These are phyloP conservation scores for Ilex aquifolium DNA, from an alignment of 257 asterid genomes.

Conservation along the genomic window DNA sequence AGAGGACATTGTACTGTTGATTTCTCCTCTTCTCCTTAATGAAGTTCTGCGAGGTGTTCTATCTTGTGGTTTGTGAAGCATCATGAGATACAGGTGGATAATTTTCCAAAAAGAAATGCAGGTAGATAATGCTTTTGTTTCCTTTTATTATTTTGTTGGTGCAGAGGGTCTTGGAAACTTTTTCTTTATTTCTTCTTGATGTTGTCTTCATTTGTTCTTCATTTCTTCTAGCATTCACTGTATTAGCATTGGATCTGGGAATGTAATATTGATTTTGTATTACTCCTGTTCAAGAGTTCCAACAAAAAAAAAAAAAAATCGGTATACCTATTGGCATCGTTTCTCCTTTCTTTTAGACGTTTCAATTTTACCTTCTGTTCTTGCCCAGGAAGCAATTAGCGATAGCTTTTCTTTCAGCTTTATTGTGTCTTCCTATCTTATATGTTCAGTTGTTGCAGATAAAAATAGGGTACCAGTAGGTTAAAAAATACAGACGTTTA, in stretches of 20 bases:
- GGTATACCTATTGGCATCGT: no score
- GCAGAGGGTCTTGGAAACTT: slow-evolving; percentile 16
- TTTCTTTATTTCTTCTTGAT: slow-evolving; percentile 7
- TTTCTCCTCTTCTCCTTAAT: slow-evolving; percentile 6
- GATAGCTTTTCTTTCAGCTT: no score
- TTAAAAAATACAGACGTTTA: no score
- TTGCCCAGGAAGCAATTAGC: no score
- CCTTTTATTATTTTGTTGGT: slow-evolving; percentile 3
- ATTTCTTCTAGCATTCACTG: slow-evolving; percentile 1
- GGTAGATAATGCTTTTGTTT: not conserved
- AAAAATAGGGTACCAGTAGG: no score
- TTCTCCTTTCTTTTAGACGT: no score
- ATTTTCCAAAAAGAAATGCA: slow-evolving; percentile 11
- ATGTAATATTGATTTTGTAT: slow-evolving; percentile 10
- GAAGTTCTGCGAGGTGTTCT: slow-evolving; percentile 2
- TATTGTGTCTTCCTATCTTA: no score
- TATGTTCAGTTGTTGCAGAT: no score
- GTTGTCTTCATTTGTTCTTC: slow-evolving; percentile 9
- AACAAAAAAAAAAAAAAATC: slow-evolving; percentile 5
- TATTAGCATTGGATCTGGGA: slow-evolving; percentile 10
- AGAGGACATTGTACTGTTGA: slow-evolving; percentile 6
- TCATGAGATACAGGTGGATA: slow-evolving; percentile 27
- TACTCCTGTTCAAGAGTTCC: not conserved
- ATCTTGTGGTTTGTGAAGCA: slow-evolving; percentile 17
- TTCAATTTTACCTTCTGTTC: no score